Base-by-base conservation (phyloP, 331 rosid genomes). In the Acacia pycnantha region DNA sequence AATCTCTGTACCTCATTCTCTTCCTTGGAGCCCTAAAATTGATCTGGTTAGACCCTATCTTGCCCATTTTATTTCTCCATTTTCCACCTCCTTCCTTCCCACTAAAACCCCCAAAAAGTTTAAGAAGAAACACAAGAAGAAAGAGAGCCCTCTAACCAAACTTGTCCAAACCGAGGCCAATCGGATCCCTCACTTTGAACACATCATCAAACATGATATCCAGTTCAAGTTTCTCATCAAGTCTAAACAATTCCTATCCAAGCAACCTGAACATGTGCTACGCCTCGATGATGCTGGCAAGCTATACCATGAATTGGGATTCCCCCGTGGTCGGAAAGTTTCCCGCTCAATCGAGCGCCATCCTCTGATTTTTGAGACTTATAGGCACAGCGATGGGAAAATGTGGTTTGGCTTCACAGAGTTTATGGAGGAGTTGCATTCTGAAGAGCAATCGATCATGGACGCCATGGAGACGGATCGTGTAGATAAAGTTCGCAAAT, bases 251-350 rank as follows among this genome's bases (percentile, higher is more conserved):
- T 91, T 77, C 74, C 92, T 95, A 83, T 88, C 88, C 71, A 79
- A 82, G 66, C 94, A 92, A 61, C 94, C 97, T 40, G 94, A 95
- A 73, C 95, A 87, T 64, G 94, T 95, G 35, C 86, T 93, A 76
- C 98, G 85, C 82, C 98, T 95, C 73, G 98, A 95, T 74, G 94
- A 93, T 70, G 97, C 99, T 66, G 98, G 97, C 11, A 95, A 93
- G 83, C 94, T 95, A 84, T 75, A 93, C 89, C 99, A 95, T 77
- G 98, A 95, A 85, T 91, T 95, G 19, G 99, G 98, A 41, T 96
- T 92, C 84, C 99, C 97, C 0, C 90, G 97, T 40, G 97, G 97
- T 81, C 95, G 97, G 24, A 96, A 92, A 58, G 81, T 96, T 27
- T 62, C 88, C 27, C 88, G 89, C 48, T 92, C 87, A n/a, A 79